Evolutionary conservation across 495 filamentous ascomycete species (phyloP).

Genomic region (Xylaria sp.): DNA sequence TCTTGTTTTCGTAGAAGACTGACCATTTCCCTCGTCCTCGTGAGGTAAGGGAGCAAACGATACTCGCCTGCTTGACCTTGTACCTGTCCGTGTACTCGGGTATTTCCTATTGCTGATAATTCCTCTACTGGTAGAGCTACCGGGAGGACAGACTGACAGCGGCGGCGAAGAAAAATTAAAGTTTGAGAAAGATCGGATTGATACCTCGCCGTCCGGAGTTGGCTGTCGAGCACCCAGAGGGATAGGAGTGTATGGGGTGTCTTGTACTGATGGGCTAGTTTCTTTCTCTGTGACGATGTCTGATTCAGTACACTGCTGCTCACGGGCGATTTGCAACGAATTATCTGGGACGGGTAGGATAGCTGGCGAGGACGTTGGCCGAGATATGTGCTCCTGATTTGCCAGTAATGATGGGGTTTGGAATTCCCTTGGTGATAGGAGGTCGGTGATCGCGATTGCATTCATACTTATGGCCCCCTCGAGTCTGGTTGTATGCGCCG

Average conservation of each 20-base stretch:
- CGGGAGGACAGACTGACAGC: neutral
- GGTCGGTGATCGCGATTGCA: neutral
- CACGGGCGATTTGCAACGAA: neutral
- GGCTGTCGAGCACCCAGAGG: conserved; percentile 9
- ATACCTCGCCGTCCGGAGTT: conserved; percentile 36
- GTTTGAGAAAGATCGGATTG: conserved; percentile 38
- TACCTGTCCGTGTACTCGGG: conserved; percentile 20
- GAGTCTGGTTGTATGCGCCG: neutral
- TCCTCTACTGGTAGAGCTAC: conserved; percentile 6
- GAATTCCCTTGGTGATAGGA: neutral
- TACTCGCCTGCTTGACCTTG: conserved; percentile 31
- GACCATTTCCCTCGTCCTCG: conserved; percentile 21
- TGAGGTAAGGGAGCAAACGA: conserved; percentile 34
- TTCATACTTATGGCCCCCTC: neutral
- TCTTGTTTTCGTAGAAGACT: conserved; percentile 22
- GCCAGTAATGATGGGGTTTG: conserved; percentile 22
- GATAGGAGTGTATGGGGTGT: conserved; percentile 11
- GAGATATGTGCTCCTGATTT: neutral
- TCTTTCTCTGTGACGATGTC: neutral
- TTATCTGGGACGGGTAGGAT: conserved; percentile 3
- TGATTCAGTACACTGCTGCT: neutral
- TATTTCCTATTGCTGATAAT: conserved; percentile 28
- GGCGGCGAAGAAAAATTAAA: conserved; percentile 37
- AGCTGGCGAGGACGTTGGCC: neutral
- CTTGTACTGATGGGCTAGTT: neutral